Conservation (phyloP, 2,329 filamentous ascomycete species). For the Emmonsiellopsis sp. region DNA sequence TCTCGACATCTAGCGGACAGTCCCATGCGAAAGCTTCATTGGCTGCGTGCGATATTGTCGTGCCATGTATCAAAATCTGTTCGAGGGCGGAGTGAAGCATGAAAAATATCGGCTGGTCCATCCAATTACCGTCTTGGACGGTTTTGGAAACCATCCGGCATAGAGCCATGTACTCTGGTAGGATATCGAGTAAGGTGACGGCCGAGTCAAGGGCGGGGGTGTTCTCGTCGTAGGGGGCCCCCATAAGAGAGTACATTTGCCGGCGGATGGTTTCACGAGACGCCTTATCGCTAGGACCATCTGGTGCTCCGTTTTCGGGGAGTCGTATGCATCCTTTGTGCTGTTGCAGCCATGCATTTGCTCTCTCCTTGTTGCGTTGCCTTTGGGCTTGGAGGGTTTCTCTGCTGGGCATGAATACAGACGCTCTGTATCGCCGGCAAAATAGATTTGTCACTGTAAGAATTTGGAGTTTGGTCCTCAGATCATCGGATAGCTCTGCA, state of each 20-base stretch:
- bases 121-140: conserved; percentile 31
- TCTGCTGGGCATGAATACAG: conserved; percentile 28
- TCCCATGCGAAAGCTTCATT: conserved; percentile 41
- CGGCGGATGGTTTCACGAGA: conserved; percentile 18
- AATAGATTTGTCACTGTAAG: conserved; percentile 40
- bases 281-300: not conserved
- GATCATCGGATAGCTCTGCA: conserved; percentile 26
- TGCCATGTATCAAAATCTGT: conserved; percentile 35
- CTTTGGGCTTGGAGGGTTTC: conserved; percentile 20
- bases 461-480: conserved; percentile 41
- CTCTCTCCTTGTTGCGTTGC: conserved; percentile 11
- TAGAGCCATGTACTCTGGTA: conserved; percentile 42
- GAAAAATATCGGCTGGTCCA: conserved; percentile 38
- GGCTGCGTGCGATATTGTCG: conserved; percentile 27
- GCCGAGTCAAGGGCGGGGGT: conserved; percentile 8
- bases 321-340: not conserved
- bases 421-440: conserved; percentile 32
- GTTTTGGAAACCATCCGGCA: conserved; percentile 29
- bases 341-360: conserved; percentile 5
- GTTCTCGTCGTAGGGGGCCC: conserved; percentile 18
- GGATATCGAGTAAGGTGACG: conserved; percentile 32
- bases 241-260: conserved; percentile 20
- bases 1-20: conserved; percentile 14
- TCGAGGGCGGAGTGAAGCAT: conserved; percentile 45
- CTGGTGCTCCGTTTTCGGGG: not conserved